Base-by-base conservation (phyloP, 306 rosid species). In the Malus sylvestris region DNA sequence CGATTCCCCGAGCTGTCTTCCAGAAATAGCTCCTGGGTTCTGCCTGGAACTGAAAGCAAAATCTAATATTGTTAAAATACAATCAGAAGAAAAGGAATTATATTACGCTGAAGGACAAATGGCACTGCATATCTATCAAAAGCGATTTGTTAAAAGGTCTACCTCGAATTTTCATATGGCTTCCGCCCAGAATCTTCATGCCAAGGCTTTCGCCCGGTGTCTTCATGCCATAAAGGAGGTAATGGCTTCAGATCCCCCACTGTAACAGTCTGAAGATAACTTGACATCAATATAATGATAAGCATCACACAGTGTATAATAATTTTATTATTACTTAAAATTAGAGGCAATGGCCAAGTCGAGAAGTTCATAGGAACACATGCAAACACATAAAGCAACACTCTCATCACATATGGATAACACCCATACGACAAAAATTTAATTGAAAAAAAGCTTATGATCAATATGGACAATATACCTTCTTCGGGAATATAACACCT, bases 181-280 rank as follows among this genome's bases (percentile, higher is more conserved):
- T 16, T 49, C 20, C 20, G 55, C 20, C 8, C 55, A 49, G 55
- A 15, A 49, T 49, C 18, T 49, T 49, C 55, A 49, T 49, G 55
- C 55, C 55, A 86, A 52, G 59, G 84, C 78, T 68, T 86, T 85
- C 96, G 77, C 30, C 95, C 97, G 6, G 81, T 73, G 73, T 92
- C 97, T 87, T 96, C 98, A 81, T 96, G 99, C 99, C 99, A 91
- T 57, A 89, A 77, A 77, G 65, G 91, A 64, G 96, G 98, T 22
- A 80, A 91, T 74, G 97, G 93, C 82, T 89, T 83, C 69, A 96
- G 2, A 85, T 96, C 94, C 60, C 89, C 93, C 67, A 80, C 1
- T 27, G 82, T 78, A 73, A 96, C 97, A 59, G 8, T 81, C 99
- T 96, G 89, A 72, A 27, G 32, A 73, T 4, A 68, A 23, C 14